Evolutionary conservation across 2,329 filamentous ascomycete species (phyloP).

Genomic region (Neofusicoccum laricinum): DNA sequence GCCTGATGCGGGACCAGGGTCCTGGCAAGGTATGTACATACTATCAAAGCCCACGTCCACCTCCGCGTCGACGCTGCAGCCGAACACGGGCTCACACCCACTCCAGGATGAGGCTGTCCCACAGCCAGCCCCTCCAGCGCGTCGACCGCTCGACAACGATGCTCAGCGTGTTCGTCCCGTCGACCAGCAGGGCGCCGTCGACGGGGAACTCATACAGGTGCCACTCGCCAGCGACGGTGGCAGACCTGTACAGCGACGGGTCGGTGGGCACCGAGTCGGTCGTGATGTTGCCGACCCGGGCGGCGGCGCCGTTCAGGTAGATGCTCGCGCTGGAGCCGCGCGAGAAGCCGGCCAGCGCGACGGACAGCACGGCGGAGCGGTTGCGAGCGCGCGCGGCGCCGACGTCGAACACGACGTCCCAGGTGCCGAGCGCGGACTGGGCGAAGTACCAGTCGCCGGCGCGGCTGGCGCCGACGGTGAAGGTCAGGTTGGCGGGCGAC

Average conservation of each 20-base stretch:
- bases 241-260: constrained; percentile 48
- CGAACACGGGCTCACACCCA: constrained; percentile 18
- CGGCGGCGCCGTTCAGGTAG: constrained; percentile 33
- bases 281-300: constrained; percentile 41
- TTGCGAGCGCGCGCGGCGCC: constrained; percentile 18
- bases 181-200: constrained; percentile 26
- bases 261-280: constrained; percentile 38
- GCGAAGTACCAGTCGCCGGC: constrained; percentile 49
- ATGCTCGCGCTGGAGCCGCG: constrained; percentile 40
- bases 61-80: too few species aligned
- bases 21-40: too few species aligned
- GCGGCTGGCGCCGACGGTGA: constrained; percentile 41
- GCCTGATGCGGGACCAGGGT: too few species aligned
- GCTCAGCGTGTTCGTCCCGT: constrained; percentile 36
- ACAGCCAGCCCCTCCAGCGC: constrained; percentile 42
- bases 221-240: constrained; percentile 49
- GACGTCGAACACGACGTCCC: constrained; percentile 29
- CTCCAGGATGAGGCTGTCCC: constrained; percentile 42
- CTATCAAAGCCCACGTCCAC: too few species aligned
- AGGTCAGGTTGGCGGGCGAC: constrained; percentile 47
- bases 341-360: constrained; percentile 46
- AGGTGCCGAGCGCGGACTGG: constrained; percentile 38
- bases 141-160: constrained; percentile 36
- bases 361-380: constrained; percentile 34
- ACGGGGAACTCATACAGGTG: constrained; percentile 44